Percentiles rank a stretch among this genome's conserved stretches.
Conservation (phyloP, 2,329 filamentous ascomycete genomes). For the Colletotrichum camelliae region DNA sequence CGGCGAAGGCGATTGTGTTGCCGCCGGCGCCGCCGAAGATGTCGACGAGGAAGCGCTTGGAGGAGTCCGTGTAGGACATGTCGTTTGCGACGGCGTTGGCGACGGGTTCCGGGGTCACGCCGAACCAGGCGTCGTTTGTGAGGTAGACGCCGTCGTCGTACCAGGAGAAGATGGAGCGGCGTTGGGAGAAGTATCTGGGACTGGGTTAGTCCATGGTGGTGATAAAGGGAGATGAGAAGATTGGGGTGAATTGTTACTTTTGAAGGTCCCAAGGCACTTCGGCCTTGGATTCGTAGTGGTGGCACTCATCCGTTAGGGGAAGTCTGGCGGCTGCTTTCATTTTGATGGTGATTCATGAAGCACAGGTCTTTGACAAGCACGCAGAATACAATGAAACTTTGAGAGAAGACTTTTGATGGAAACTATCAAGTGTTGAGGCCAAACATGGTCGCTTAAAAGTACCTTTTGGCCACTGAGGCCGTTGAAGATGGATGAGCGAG, state of each 20-base stretch:
- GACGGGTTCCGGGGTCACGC: constrained; percentile 91
- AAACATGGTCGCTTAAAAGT: neutral
- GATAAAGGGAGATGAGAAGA: neutral
- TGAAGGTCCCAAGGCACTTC: constrained; percentile 85
- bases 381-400: neutral
- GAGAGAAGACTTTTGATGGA: neutral
- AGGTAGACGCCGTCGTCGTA: constrained; percentile 90
- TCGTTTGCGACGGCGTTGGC: constrained; percentile 83
- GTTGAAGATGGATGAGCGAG: constrained; percentile 25
- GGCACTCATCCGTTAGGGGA: constrained; percentile 66
- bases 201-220: neutral
- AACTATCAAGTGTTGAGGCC: neutral
- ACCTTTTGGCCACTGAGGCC: neutral
- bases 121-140: constrained; percentile 96
- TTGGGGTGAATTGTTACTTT: constrained; percentile 63
- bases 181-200: constrained; percentile 85
- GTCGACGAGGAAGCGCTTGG: constrained; percentile 77
- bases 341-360: constrained; percentile 23
- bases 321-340: constrained; percentile 51
- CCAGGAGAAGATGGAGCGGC: constrained; percentile 83
- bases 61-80: constrained; percentile 60
- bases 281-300: constrained; percentile 73
- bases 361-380: neutral
- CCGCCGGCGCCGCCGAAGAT: constrained; percentile 91
- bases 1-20: constrained; percentile 93